Conservation (phyloP, 2,329 filamentous ascomycete genomes). For the Zymoseptoria tritici region DNA sequence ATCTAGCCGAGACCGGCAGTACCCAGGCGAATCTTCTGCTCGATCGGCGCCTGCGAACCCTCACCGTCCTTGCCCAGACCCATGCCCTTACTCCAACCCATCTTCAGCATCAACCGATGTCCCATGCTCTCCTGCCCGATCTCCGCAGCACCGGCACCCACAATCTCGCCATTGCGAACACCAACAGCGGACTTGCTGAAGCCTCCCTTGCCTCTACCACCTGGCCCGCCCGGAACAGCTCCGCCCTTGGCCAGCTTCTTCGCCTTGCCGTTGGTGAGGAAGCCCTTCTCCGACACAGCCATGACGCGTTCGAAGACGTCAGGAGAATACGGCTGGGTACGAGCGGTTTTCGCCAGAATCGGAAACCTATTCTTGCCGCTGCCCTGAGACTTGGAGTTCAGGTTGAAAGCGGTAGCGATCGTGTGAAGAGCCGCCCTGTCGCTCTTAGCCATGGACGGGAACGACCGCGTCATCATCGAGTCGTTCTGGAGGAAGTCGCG, state of each 20-base stretch:
- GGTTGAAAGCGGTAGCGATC: constrained; percentile 62
- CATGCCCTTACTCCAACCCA: constrained; percentile 89
- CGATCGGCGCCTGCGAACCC: constrained; percentile 78
- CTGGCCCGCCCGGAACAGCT: constrained; percentile 22
- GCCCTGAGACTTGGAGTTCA: constrained; percentile 80
- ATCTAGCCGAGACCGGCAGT: constrained; percentile 69
- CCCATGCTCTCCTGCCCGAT: constrained; percentile 77
- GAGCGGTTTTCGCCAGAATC: constrained; percentile 64
- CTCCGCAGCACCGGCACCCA: constrained; percentile 78
- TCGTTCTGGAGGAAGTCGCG: constrained; percentile 59
- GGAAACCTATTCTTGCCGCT: constrained; percentile 66
- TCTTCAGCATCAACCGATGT: constrained; percentile 83
- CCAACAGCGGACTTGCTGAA: constrained; percentile 37
- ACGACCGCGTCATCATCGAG: constrained; percentile 56
- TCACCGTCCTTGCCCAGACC: constrained; percentile 75
- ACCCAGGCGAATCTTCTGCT: constrained; percentile 76
- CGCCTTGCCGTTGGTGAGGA: constrained; percentile 35
- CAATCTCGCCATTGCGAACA: constrained; percentile 78
- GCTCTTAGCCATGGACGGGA: constrained; percentile 78
- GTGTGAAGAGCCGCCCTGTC: constrained; percentile 74
- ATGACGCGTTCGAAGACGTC: constrained; percentile 43
- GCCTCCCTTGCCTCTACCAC: constrained; percentile 23
- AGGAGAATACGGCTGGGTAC: constrained; percentile 55
- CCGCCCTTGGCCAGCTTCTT: constrained; percentile 33
- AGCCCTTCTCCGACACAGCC: constrained; percentile 37